Base-by-base conservation (phyloP, 139 green algal genomes). In the Chlorella sp. region DNA sequence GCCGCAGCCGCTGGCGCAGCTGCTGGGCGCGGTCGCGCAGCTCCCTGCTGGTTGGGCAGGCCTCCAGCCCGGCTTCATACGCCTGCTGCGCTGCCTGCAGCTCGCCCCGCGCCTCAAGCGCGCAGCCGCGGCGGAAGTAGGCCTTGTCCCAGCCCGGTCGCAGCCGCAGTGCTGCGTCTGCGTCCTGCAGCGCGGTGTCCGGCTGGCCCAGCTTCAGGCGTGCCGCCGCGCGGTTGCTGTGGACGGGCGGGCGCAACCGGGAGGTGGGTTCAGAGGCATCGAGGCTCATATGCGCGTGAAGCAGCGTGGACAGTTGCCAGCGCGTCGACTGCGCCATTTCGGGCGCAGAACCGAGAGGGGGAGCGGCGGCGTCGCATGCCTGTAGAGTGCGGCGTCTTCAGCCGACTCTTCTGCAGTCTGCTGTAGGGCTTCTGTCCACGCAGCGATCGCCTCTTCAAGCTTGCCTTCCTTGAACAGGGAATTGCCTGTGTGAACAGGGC, bases 81-180 rank as follows among this genome's bases (percentile, higher is more conserved):
- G 60, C 73, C 11, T 25, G 48, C 33, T 73, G 45, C 33, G 59
- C 59, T 33, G 71, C 38, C 7, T 77, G 71, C 38, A 73, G 60
- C 11, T 40, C 7, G 17, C 71, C 68, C 71, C 42, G 48, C 12
- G 29, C 59, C 58, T 87, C 76, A 11, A 79, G 48, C 23, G 65
- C 68, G 15, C 43, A 76, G 46, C 77, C 81, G 11, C 71, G 76
- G 29, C 81, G 75, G 81, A 79, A 87, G 66, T 77, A 71, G 1
- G 71, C 85, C 82, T 91, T 91, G 46, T 91, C 86, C 86, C 86
- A 91, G 8, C 74, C 56, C 12, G 87, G 87, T 31, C 77, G 77
- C 45, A 91, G 77, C 31, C 72, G 70, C 35, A 89, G 75, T 46
- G 74, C 77, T 55, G 65, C 46, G 1, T 79, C 71, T 12, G 87